phyloP scores from a whole-genome alignment of 2,329 filamentous ascomycete genomes.

The Pseudogymnoascus sp. region DNA sequence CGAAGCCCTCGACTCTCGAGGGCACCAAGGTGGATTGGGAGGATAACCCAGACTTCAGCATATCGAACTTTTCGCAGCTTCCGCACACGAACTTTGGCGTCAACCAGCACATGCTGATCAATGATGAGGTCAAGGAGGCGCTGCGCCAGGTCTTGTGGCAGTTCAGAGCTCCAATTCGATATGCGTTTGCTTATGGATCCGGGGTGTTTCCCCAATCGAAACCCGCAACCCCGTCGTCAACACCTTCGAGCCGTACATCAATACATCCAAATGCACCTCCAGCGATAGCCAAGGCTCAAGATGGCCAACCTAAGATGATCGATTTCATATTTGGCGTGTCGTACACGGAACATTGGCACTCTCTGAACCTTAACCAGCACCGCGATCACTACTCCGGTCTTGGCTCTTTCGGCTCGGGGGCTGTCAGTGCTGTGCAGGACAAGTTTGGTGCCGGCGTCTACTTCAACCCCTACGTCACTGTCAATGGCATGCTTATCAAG shows the following conservation, averaged over 20 bases:
- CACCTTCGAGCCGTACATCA: conserved; percentile 45
- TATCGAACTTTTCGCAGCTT: conserved; percentile 66
- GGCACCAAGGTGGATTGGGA: conserved; percentile 49
- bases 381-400: conserved; percentile 86
- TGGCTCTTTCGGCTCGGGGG: conserved; percentile 71
- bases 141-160: conserved; percentile 81
- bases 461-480: conserved; percentile 90
- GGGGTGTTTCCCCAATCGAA: conserved; percentile 80
- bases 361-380: conserved; percentile 79
- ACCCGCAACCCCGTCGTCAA: conserved; percentile 36
- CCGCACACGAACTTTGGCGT: conserved; percentile 77
- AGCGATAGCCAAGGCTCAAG: conserved; percentile 75
- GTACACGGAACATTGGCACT: conserved; percentile 94
- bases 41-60: conserved; percentile 60
- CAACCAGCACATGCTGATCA: conserved; percentile 94
- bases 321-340: conserved; percentile 97
- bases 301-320: conserved; percentile 88
- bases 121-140: conserved; percentile 88
- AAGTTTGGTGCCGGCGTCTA: conserved; percentile 88
- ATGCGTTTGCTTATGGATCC: conserved; percentile 95
- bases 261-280: conserved; percentile 76
- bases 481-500: conserved; percentile 94
- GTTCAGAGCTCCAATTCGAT: conserved; percentile 86
- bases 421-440: conserved; percentile 80
- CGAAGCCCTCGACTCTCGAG: background rate